Conservation (phyloP, 2,329 filamentous ascomycete genomes). For the Sporothrix brunneoviolacea region DNA sequence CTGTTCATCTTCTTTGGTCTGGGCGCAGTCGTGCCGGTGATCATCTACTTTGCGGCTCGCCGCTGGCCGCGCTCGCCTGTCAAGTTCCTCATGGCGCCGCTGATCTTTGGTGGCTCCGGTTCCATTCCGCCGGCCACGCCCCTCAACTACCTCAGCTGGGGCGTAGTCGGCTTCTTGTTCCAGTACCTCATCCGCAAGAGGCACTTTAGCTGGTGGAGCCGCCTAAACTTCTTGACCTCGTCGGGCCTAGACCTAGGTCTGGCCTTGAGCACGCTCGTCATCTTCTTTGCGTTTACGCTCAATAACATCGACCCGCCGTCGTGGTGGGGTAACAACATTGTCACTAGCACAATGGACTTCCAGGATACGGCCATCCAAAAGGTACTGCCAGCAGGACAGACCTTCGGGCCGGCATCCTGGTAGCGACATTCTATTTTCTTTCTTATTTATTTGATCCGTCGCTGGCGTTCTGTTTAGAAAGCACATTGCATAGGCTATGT, state of each 20-base stretch:
- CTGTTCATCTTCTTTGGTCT: slow-evolving; percentile 55
- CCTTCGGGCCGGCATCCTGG: slow-evolving; percentile 56
- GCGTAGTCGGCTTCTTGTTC: slow-evolving; percentile 63
- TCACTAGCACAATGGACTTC: slow-evolving; percentile 55
- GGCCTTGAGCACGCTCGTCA: slow-evolving; percentile 58
- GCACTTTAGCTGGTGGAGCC: slow-evolving; percentile 64
- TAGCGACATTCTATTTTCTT: slow-evolving; percentile 18
- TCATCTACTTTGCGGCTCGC: slow-evolving; percentile 44
- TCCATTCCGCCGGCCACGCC: slow-evolving; percentile 61
- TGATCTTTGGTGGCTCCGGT: slow-evolving; percentile 56
- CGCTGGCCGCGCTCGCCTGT: slow-evolving; percentile 45
- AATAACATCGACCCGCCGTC: slow-evolving; percentile 53
- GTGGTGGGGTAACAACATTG: slow-evolving; percentile 64
- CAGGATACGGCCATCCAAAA: slow-evolving; percentile 52
- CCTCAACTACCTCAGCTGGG: slow-evolving; percentile 70
- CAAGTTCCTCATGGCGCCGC: slow-evolving; percentile 51
- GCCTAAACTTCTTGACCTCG: slow-evolving; percentile 66
- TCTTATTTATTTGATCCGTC: neutral
- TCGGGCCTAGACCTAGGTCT: slow-evolving; percentile 64
- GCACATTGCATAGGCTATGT: too few relatives aligned
- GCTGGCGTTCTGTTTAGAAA: neutral
- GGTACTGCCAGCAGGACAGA: slow-evolving; percentile 45
- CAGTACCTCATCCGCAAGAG: slow-evolving; percentile 60
- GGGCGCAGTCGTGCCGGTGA: slow-evolving; percentile 46
- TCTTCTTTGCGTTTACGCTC: slow-evolving; percentile 64